phyloP scores from a whole-genome alignment of 257 asterid species.

The Nicotiana noctiflora region DNA sequence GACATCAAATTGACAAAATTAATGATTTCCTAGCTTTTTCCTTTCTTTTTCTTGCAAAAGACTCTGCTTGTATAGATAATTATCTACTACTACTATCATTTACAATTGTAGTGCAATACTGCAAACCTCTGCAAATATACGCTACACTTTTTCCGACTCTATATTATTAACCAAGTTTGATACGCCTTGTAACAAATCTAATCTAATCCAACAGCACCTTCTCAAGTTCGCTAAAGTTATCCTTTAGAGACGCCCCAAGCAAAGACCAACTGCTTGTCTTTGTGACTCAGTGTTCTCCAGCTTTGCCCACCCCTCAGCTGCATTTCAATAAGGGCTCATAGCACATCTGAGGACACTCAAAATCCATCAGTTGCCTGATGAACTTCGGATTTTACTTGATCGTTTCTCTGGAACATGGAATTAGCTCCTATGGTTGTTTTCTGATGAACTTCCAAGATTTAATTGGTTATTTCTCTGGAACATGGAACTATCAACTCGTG shows the following conservation, averaged over 20 bases:
- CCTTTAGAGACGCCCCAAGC: not conserved
- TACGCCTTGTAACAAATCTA: not conserved
- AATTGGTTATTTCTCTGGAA: not conserved
- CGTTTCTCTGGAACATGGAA: slow-evolving; percentile 4
- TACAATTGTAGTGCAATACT: not conserved
- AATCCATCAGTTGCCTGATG: not conserved
- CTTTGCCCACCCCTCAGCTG: not conserved
- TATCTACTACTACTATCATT: not conserved
- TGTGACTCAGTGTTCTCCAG: not conserved
- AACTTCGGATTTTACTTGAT: not conserved
- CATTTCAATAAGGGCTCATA: not conserved
- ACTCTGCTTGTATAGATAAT: not conserved
- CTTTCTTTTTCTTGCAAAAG: not conserved
- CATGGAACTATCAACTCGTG: slow-evolving; percentile 2
- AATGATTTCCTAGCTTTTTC: not conserved
- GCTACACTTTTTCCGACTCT: not conserved
- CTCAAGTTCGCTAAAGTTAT: not conserved
- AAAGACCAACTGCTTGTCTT: not conserved
- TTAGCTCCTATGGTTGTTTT: not conserved
- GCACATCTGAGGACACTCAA: not conserved
- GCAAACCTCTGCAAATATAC: not conserved
- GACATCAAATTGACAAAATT: not conserved
- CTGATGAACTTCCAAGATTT: not conserved
- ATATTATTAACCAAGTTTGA: not conserved
- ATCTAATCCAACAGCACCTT: not conserved